Percentiles rank a stretch among this genome's conserved stretches.
phyloP scores from a whole-genome alignment of 78 protist species.

The Polysphondylium violaceum region DNA sequence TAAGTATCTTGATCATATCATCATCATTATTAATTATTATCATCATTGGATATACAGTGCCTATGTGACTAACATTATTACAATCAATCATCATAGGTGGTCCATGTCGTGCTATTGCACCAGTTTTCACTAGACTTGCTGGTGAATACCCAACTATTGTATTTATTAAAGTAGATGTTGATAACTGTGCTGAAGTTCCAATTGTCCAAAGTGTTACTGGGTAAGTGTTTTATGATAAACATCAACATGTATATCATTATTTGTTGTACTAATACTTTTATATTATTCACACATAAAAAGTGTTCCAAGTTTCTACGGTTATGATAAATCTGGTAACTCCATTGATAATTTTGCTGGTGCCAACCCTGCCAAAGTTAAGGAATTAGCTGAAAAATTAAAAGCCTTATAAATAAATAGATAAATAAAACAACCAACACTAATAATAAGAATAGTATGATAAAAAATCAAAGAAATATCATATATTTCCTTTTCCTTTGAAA shows the following conservation, averaged over 20 bases:
- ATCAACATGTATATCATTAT: no score
- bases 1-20: not conserved
- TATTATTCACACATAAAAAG: not conserved
- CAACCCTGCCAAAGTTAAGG: no score
- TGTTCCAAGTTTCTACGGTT: not conserved
- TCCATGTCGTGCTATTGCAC: slow-evolving; percentile 34
- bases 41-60: no score
- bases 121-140: not conserved
- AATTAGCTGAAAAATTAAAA: no score
- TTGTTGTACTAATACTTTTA: no score
- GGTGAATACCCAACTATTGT: not conserved
- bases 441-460: no score
- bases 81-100: not conserved
- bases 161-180: slow-evolving; percentile 33
- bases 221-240: no score
- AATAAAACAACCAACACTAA: no score
- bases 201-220: not conserved
- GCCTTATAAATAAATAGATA: no score
- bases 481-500: no score
- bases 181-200: not conserved
- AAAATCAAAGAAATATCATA: no score
- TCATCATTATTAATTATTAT: not conserved
- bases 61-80: not conserved
- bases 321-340: not conserved
- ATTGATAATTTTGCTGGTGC: no score